Conservation (phyloP, 2,329 filamentous ascomycete genomes). For the Aspergillus luchuensis region DNA sequence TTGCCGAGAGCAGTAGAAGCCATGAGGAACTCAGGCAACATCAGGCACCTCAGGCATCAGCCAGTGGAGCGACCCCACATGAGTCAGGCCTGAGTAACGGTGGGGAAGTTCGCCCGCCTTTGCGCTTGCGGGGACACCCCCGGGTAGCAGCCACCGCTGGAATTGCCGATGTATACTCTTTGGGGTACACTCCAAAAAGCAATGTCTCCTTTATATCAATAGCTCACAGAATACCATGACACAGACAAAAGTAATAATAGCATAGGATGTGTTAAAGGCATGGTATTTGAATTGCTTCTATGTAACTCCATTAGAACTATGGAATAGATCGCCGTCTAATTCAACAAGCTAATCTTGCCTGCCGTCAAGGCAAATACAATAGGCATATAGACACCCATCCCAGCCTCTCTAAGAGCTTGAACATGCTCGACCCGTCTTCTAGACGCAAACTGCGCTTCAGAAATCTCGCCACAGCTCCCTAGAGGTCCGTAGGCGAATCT, state of each 20-base stretch:
- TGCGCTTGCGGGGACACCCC: neutral
- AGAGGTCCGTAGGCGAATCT: constrained; percentile 46
- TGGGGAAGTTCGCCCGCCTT: constrained; percentile 14
- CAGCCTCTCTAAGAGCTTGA: constrained; percentile 33
- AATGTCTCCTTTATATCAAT: neutral
- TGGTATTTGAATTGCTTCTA: no score
- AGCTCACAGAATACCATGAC: no score
- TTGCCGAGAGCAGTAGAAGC: constrained; percentile 24
- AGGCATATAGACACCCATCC: constrained; percentile 31
- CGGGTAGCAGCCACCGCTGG: neutral
- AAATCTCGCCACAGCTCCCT: constrained; percentile 38
- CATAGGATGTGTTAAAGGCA: no score
- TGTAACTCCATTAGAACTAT: no score
- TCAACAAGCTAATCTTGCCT: constrained; percentile 48
- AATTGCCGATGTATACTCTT: constrained; percentile 10
- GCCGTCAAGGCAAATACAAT: constrained; percentile 38
- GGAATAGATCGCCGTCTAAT: constrained; percentile 24
- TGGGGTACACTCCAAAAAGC: no score
- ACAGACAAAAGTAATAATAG: no score
- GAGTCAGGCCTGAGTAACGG: constrained; percentile 36
- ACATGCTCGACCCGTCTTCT: constrained; percentile 38
- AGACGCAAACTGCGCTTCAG: constrained; percentile 34
- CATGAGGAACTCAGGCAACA: neutral
- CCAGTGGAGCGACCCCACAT: constrained; percentile 33
- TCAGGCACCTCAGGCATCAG: no score